phyloP scores from a whole-genome alignment of 805 yeast species.

The Candida sonorensis region DNA sequence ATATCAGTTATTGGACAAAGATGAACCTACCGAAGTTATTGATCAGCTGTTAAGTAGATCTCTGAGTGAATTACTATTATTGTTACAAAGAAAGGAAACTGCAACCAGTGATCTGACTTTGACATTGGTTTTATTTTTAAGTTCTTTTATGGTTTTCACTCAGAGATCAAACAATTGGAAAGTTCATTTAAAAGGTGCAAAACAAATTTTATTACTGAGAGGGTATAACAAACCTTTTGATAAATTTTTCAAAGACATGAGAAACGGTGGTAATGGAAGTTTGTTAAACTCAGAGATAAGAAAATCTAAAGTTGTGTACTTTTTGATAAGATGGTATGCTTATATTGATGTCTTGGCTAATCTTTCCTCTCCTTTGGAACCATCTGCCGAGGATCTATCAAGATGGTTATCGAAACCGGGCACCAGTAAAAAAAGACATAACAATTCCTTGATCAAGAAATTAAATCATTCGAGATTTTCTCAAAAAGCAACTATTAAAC shows the following conservation, averaged over 20 bases:
- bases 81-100: constrained; percentile 43
- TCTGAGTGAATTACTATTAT: constrained; percentile 45
- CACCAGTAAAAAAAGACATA: too few species aligned
- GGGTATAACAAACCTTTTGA: constrained; percentile 32
- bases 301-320: constrained; percentile 38
- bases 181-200: constrained; percentile 61
- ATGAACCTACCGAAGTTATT: constrained; percentile 35
- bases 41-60: constrained; percentile 51
- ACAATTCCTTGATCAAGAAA: too few species aligned
- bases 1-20: constrained; percentile 16
- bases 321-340: constrained; percentile 62
- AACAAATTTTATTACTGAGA: constrained; percentile 52
- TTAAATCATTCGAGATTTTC: too few species aligned
- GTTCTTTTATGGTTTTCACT: constrained; percentile 48
- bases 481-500: too few species aligned
- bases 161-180: constrained; percentile 47
- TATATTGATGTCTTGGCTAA: constrained; percentile 61
- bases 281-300: constrained; percentile 20
- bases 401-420: not conserved
- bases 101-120: constrained; percentile 62
- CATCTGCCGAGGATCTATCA: constrained; percentile 19
- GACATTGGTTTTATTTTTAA: constrained; percentile 51
- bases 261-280: constrained; percentile 5
- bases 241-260: constrained; percentile 17
- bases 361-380: constrained; percentile 44